Evolutionary conservation across 768 basidiomycete species (phyloP).

Genomic region (Coprinopsis strossmayeri): DNA sequence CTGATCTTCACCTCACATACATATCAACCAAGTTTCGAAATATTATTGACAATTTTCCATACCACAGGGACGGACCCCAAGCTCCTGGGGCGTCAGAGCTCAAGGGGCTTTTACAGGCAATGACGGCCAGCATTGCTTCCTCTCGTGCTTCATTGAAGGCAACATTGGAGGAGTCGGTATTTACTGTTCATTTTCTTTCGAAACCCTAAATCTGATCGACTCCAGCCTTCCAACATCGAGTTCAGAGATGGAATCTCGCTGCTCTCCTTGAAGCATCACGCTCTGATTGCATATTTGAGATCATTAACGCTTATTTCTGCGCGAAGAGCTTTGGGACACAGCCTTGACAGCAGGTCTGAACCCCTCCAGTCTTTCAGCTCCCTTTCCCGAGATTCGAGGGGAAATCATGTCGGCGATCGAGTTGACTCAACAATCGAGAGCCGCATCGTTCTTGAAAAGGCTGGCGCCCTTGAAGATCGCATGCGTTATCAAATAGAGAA

Average conservation of each 20-base stretch:
- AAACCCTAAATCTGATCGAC: slow-evolving; percentile 13
- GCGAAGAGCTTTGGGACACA: slow-evolving; percentile 64
- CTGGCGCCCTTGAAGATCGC: slow-evolving; percentile 74
- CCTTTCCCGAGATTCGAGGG: slow-evolving; percentile 45
- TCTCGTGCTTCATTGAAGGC: slow-evolving; percentile 50
- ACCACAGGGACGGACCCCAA: too few relatives aligned
- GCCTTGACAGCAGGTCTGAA: slow-evolving; percentile 44
- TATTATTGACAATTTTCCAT: too few relatives aligned
- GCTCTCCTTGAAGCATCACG: slow-evolving; percentile 79
- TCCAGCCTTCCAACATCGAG: slow-evolving; percentile 29
- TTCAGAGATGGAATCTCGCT: slow-evolving; percentile 83
- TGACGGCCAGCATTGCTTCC: slow-evolving; percentile 57
- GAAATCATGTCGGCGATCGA: slow-evolving; percentile 59
- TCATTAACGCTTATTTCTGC: slow-evolving; percentile 69
- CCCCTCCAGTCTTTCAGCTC: slow-evolving; percentile 48
- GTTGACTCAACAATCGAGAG: slow-evolving; percentile 76
- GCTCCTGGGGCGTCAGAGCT: too few relatives aligned
- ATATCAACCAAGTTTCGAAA: too few relatives aligned
- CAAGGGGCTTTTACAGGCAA: slow-evolving; percentile 38
- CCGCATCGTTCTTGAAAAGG: slow-evolving; percentile 83
- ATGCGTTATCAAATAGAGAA: slow-evolving; percentile 97
- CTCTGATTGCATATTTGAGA: slow-evolving; percentile 81
- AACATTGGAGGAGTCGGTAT: slow-evolving; percentile 47
- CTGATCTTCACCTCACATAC: slow-evolving; percentile 22
- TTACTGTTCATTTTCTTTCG: slow-evolving; percentile 5